phyloP scores from a whole-genome alignment of 768 basidiomycete species.

The Cyathus striatus region DNA sequence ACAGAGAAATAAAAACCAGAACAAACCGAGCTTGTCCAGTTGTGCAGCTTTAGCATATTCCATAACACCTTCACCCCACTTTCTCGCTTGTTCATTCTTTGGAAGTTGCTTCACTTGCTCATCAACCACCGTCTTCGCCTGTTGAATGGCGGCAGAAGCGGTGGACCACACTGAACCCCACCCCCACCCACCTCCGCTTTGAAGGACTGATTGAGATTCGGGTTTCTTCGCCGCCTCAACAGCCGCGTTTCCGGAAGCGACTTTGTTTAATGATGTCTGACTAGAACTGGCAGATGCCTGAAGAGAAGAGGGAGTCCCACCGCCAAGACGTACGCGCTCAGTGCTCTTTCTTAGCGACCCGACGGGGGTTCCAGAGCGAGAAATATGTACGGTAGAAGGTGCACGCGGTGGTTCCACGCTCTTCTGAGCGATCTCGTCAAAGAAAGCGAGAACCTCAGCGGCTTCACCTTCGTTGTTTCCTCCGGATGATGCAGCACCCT shows the following conservation, averaged over 20 bases:
- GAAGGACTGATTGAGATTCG: slow-evolving; percentile 14
- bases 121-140: slow-evolving; percentile 84
- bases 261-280: slow-evolving; percentile 28
- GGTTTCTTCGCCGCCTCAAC: slow-evolving; percentile 15
- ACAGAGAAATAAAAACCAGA: not conserved
- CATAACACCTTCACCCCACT: slow-evolving; percentile 82
- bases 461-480: slow-evolving; percentile 56
- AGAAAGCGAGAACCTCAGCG: slow-evolving; percentile 80
- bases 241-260: slow-evolving; percentile 3
- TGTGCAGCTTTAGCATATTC: slow-evolving; percentile 88
- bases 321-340: slow-evolving; percentile 68
- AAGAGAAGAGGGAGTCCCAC: slow-evolving; percentile 27
- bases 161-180: slow-evolving; percentile 90
- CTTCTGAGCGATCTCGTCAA: slow-evolving; percentile 94
- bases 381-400: slow-evolving; percentile 43
- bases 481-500: slow-evolving; percentile 13
- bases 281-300: slow-evolving; percentile 41
- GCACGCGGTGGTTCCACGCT: slow-evolving; percentile 71
- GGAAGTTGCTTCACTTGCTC: slow-evolving; percentile 89
- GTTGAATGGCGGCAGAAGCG: slow-evolving; percentile 81
- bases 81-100: slow-evolving; percentile 81
- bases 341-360: slow-evolving; percentile 59
- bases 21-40: slow-evolving; percentile 82
- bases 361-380: slow-evolving; percentile 66
- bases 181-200: slow-evolving; percentile 47